These are phyloP conservation scores for Cladosporium sp. DNA, from an alignment of 2,329 filamentous ascomycete genomes.

Conservation along the genomic window DNA sequence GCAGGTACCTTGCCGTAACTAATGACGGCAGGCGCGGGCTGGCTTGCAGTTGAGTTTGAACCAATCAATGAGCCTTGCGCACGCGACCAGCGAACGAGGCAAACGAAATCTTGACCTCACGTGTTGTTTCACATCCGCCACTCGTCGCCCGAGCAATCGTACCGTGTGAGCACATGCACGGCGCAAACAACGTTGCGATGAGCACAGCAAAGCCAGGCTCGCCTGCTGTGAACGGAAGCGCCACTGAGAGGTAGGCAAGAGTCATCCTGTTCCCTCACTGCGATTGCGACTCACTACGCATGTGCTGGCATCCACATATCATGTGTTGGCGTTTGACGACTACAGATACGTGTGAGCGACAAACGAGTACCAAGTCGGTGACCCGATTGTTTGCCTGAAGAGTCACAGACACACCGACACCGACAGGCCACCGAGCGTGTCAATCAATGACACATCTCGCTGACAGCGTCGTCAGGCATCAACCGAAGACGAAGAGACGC, in stretches of 20 bases:
- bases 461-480: constrained; percentile 13
- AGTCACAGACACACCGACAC: not conserved
- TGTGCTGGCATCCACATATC: not conserved
- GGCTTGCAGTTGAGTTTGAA: constrained; percentile 4
- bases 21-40: constrained; percentile 21
- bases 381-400: not conserved
- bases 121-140: not conserved
- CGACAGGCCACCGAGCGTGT: not conserved
- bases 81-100: constrained; percentile 12
- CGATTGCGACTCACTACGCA: not conserved
- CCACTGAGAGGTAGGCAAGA: constrained; percentile 16
- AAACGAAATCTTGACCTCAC: constrained; percentile 17
- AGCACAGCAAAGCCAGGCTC: not conserved
- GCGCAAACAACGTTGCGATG: not conserved
- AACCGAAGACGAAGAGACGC: constrained; percentile 28
- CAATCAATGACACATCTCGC: constrained; percentile 2
- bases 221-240: constrained; percentile 8
- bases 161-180: not conserved
- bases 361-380: not conserved
- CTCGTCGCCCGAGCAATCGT: not conserved
- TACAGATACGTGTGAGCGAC: not conserved
- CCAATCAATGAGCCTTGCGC: constrained; percentile 1
- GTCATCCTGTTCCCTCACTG: constrained; percentile 4
- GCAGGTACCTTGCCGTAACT: not conserved
- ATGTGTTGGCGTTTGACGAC: not conserved